Percentiles rank a stretch among this genome's conserved stretches.
These are phyloP conservation scores for Catunica adiposa DNA, from an alignment of 2,329 filamentous ascomycete species.

Conservation along the genomic window DNA sequence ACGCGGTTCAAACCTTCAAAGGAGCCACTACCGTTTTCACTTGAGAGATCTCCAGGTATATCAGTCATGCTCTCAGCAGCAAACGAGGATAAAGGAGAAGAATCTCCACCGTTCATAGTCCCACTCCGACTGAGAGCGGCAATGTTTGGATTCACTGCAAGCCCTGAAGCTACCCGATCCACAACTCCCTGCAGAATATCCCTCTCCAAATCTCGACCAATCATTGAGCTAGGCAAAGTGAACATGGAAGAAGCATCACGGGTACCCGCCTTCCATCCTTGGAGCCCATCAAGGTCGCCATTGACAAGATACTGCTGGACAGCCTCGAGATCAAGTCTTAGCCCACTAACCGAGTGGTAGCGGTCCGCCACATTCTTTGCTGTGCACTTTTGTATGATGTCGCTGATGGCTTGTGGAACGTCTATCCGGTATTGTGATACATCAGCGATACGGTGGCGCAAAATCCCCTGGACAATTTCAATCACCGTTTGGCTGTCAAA, in stretches of 20 bases:
- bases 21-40: slow-evolving; percentile 40
- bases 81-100: slow-evolving; percentile 31
- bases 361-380: slow-evolving; percentile 74
- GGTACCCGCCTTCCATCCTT: slow-evolving; percentile 59
- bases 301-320: slow-evolving; percentile 60
- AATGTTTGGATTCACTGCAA: slow-evolving; percentile 25
- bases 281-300: slow-evolving; percentile 55
- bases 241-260: slow-evolving; percentile 88
- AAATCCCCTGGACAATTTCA: slow-evolving; percentile 80
- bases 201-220: slow-evolving; percentile 61
- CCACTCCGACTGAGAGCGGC: slow-evolving; percentile 9
- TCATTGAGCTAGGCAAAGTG: slow-evolving; percentile 63
- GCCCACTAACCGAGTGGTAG: slow-evolving; percentile 75
- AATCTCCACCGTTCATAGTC: slow-evolving; percentile 17
- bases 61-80: slow-evolving; percentile 22
- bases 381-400: slow-evolving; percentile 82
- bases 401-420: slow-evolving; percentile 64
- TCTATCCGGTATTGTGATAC: slow-evolving; percentile 66
- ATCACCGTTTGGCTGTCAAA: slow-evolving; percentile 68
- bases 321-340: slow-evolving; percentile 63
- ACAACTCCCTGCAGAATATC: slow-evolving; percentile 57
- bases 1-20: slow-evolving; percentile 33
- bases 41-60: slow-evolving; percentile 34
- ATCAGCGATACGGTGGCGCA: slow-evolving; percentile 60
- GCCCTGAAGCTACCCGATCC: slow-evolving; percentile 54